Base-by-base conservation (phyloP, 129 eudicot species). In the Artemisia argyi region DNA sequence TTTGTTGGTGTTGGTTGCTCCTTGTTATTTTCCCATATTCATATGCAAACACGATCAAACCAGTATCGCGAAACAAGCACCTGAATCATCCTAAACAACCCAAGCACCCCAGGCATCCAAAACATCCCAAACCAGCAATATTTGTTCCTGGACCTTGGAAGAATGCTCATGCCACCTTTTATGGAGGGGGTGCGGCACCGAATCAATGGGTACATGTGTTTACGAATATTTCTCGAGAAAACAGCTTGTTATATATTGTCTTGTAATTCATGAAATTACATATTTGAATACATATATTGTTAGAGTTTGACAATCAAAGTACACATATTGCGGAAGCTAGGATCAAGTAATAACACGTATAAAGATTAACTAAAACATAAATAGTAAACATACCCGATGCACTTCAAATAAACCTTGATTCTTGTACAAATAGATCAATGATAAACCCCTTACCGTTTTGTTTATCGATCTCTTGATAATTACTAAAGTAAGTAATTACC, bases 111-210 rank as follows among this genome's bases (percentile, higher is more conserved):
- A 64, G 8, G 16, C 22, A 59, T 15, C 55, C 66, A 42, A 20
- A 59, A 13, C 46, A 59, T 20, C 61, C 61, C 19, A 6, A 54
- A 69, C 6, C 64, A 28, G 3, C 82, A 2, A 32, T 24, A 32
- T 74, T 66, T 65, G 26, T 26, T 17, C 89, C 80, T 1, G 79
- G 79, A 32, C 76, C 78, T 2, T 86, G 91, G 91, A 86, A 80
- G 73, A 52, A 70, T n/a, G 87, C 91, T 48, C 91, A 74, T 72
- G 91, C 91, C 39, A 86, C 88, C 47, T 86, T 80, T 71, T 86
- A 86, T 51, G 91, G 91, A 9, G 84, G 78, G 9, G 14, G 59
- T 26, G 86, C 17, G 91, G 88, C 58, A 74, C 83, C 14, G 78
- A 74, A 15, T 63, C 82, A 6, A 76, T 80, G 75, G 83, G 88